Evolutionary conservation across 495 filamentous ascomycete species (phyloP), one percentile per base, ranked within the genome.

Genomic region (Glonium stellatum): DNA sequence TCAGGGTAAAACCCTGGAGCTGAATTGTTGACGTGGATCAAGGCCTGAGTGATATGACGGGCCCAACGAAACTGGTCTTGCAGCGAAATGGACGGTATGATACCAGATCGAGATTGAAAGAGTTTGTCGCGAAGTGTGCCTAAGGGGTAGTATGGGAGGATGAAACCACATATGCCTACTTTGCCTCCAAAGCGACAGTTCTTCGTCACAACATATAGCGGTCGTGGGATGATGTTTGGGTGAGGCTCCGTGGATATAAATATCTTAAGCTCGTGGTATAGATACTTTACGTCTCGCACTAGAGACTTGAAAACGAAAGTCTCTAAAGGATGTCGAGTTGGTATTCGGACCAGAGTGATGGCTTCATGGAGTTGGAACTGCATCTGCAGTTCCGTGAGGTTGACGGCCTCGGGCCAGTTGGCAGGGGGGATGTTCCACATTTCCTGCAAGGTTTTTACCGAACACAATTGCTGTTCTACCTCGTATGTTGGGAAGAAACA

Each of bases 1-100:
- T 76, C 71, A 15, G 73, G 69, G 37, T 74, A 76, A 58, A 74
- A 76, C 0, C 68, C 67, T 0, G 53, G 23, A 4, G 48, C 41
- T 15, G 63, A 63, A 2, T 22, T 18, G 23, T 70, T 67, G 54
- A 76, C 63, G 48, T 76, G 74, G 0, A 72, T 46, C 39, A 76
- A 34, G 1, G 69, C 71, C 21, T 54, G 22, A 1, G 70, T 67
- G 18, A 75, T 25, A 13, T 75, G 63, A 10, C 48, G 54, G 1
- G 71, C 60, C 71, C 72, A 75, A 0, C 64, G 58, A 27, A 74
- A 58, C 18, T 61, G 55, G 34, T 68, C 57, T 8, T 22, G 23
- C 34, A 64, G 50, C 21, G 61, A 48, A 19, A 59, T 58, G 9
- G 21, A 8, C 10, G 42, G 50, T 19, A 61, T 36, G 10, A 41